Evolutionary conservation across 768 basidiomycete genomes (phyloP).

Genomic region (Termitomyces heimii): DNA sequence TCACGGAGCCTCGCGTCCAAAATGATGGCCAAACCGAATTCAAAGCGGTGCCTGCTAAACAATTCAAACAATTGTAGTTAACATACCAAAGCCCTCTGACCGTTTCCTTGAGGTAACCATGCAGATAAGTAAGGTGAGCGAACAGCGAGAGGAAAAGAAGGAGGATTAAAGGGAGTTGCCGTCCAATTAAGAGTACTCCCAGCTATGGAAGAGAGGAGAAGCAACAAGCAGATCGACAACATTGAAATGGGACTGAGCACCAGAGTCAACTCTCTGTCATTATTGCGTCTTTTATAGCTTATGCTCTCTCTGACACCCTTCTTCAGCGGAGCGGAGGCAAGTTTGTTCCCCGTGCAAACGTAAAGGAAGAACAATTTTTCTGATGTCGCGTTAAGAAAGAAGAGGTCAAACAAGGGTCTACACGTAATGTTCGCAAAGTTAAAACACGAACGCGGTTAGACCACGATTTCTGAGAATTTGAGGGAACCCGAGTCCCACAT

Average conservation of each 20-base stretch:
- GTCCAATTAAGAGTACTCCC: conserved; percentile 34
- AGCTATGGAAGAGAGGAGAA: conserved; percentile 5
- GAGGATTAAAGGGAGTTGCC: conserved; percentile 48
- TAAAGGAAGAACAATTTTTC: neutral
- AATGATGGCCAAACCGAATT: conserved; percentile 59
- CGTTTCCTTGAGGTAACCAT: conserved; percentile 55
- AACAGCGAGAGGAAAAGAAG: conserved; percentile 59
- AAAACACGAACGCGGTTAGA: neutral
- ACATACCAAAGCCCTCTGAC: conserved; percentile 15
- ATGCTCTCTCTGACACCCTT: neutral
- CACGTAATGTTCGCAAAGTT: neutral
- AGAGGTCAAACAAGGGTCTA: neutral
- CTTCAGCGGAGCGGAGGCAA: neutral
- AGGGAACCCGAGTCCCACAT: neutral
- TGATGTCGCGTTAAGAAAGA: neutral
- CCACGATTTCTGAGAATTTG: neutral
- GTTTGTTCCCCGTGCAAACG: neutral
- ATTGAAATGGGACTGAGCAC: neutral
- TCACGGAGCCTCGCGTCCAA: conserved; percentile 52
- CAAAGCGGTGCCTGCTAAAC: conserved; percentile 28
- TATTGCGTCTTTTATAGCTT: neutral
- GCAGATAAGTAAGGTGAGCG: conserved; percentile 60
- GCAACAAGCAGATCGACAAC: neutral
- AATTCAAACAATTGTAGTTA: neutral
- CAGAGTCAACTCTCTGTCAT: neutral